These are phyloP conservation scores for Cubamyces sp. DNA, from an alignment of 768 basidiomycete genomes.

Conservation along the genomic window DNA sequence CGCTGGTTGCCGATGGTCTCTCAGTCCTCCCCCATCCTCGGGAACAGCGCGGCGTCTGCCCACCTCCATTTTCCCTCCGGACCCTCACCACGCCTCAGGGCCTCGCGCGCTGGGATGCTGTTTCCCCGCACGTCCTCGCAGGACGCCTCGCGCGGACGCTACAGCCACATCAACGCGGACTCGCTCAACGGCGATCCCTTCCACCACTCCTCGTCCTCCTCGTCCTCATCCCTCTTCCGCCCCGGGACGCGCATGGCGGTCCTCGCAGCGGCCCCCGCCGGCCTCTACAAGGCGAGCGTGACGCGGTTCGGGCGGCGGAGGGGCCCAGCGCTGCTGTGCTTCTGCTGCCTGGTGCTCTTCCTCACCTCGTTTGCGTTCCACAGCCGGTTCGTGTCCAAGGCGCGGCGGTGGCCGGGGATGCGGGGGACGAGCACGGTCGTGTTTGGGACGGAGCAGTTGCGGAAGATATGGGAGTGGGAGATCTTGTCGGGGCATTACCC, in stretches of 20 bases:
- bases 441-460: constrained; percentile 74
- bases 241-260: constrained; percentile 53
- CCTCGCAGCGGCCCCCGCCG: constrained; percentile 59
- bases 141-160: constrained; percentile 14
- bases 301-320: constrained; percentile 62
- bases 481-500: constrained; percentile 93
- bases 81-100: constrained; percentile 14
- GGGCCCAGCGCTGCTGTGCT: constrained; percentile 55
- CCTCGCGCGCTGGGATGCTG: constrained; percentile 10
- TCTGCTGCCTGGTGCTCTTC: constrained; percentile 49
- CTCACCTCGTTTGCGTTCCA: constrained; percentile 61
- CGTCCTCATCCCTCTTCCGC: constrained; percentile 42
- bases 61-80: neutral
- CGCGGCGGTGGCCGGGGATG: constrained; percentile 61
- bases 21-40: constrained; percentile 1
- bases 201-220: constrained; percentile 56
- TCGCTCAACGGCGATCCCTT: constrained; percentile 20
- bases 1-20: constrained; percentile 6
- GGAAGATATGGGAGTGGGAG: constrained; percentile 79
- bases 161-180: constrained; percentile 56
- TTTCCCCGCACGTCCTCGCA: constrained; percentile 1
- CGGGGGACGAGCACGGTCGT: constrained; percentile 68
- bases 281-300: constrained; percentile 59
- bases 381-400: constrained; percentile 59
- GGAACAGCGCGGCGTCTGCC: neutral